These are phyloP conservation scores for Pyricularia sp. DNA, from an alignment of 2,329 filamentous ascomycete species.

Conservation along the genomic window DNA sequence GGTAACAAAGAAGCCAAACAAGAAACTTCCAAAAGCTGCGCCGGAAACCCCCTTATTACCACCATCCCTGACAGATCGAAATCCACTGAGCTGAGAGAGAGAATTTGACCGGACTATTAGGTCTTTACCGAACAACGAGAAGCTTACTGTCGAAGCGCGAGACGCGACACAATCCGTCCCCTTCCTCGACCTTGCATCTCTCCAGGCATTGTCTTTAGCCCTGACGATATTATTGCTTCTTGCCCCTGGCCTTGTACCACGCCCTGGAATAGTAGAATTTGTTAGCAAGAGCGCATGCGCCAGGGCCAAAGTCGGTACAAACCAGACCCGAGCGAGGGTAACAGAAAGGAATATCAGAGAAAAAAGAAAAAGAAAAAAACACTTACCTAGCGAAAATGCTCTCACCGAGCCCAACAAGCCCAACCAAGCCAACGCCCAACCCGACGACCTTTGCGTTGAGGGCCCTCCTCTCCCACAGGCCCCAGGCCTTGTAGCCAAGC, in stretches of 20 bases:
- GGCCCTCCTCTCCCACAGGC: conserved; percentile 41
- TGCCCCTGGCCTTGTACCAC: conserved; percentile 24
- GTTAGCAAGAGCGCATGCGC: not conserved
- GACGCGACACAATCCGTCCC: too few relatives aligned
- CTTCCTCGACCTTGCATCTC: not conserved
- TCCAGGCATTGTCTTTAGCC: not conserved
- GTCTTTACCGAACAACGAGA: not conserved
- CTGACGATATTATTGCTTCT: conserved; percentile 17
- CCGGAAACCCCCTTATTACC: not conserved
- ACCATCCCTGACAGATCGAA: not conserved
- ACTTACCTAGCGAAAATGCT: conserved; percentile 24
- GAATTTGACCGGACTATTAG: not conserved
- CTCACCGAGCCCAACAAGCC: conserved; percentile 39
- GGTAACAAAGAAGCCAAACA: not conserved
- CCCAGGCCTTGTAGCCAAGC: conserved; percentile 47
- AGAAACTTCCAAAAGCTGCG: not conserved
- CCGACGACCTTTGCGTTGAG: conserved; percentile 41
- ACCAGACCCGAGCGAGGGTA: not conserved
- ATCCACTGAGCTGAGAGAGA: not conserved
- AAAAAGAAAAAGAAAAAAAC: not conserved
- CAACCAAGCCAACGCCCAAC: conserved; percentile 40
- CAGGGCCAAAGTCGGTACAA: not conserved
- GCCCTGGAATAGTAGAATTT: not conserved
- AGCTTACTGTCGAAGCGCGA: not conserved
- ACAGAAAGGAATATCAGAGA: too few relatives aligned